Evolutionary conservation across 495 filamentous ascomycete genomes (phyloP).

Genomic region (Bacidia rubella): DNA sequence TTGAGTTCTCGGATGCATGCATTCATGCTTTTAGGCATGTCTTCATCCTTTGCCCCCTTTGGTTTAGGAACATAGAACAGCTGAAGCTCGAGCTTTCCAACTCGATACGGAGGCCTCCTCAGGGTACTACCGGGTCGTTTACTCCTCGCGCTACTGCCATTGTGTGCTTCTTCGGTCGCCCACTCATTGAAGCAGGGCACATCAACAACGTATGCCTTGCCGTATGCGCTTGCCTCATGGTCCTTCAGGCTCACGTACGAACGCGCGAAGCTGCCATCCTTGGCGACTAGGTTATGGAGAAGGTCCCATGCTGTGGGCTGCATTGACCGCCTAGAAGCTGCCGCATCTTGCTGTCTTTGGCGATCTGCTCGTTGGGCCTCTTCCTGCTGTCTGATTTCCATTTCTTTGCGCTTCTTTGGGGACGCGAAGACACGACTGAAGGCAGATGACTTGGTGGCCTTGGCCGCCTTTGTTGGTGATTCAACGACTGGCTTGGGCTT

Average conservation of each 20-base stretch:
- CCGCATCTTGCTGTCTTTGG: slow-evolving; percentile 52
- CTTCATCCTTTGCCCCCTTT: slow-evolving; percentile 75
- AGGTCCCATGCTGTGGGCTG: slow-evolving; percentile 68
- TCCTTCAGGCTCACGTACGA: slow-evolving; percentile 87
- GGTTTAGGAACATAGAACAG: slow-evolving; percentile 88
- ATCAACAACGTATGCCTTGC: slow-evolving; percentile 73
- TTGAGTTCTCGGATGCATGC: slow-evolving; percentile 83
- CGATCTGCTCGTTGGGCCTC: slow-evolving; percentile 50
- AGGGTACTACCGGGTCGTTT: slow-evolving; percentile 56
- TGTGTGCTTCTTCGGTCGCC: slow-evolving; percentile 67
- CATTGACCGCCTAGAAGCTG: slow-evolving; percentile 39
- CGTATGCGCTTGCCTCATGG: slow-evolving; percentile 74
- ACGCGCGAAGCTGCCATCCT: slow-evolving; percentile 85
- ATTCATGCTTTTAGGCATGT: slow-evolving; percentile 98
- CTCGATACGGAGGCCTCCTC: slow-evolving; percentile 75
- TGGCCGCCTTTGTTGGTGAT: slow-evolving; percentile 43
- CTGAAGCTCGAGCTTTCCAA: slow-evolving; percentile 87
- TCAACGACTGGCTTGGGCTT: slow-evolving; percentile 36
- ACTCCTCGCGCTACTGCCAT: slow-evolving; percentile 69
- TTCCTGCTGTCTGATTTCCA: slow-evolving; percentile 66
- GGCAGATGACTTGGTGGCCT: slow-evolving; percentile 56
- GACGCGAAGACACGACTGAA: slow-evolving; percentile 89
- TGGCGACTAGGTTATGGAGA: slow-evolving; percentile 68
- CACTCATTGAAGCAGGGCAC: slow-evolving; percentile 95
- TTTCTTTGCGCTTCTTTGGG: slow-evolving; percentile 87